These are phyloP conservation scores for Butyriboletus appendiculatus DNA, from an alignment of 1,284 basidiomycete species.

Conservation along the genomic window DNA sequence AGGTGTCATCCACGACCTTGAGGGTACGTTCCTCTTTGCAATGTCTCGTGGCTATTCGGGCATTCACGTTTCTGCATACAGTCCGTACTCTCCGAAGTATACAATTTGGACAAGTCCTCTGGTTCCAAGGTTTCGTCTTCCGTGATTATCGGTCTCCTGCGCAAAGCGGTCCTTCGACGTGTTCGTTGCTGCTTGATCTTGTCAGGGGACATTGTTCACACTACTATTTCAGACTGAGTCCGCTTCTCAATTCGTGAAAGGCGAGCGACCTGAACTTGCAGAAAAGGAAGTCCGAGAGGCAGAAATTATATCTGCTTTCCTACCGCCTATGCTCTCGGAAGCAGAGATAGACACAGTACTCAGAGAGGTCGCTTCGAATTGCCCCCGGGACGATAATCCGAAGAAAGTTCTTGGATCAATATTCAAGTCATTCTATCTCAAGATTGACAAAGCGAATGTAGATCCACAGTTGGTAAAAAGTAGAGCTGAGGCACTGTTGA, in stretches of 20 bases:
- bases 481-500: slow-evolving; percentile 46
- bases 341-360: slow-evolving; percentile 55
- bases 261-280: slow-evolving; percentile 64
- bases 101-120: slow-evolving; percentile 61
- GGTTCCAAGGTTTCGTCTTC: slow-evolving; percentile 45
- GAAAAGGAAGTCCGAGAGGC: slow-evolving; percentile 61
- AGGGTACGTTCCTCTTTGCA: slow-evolving; percentile 45
- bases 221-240: slow-evolving; percentile 53
- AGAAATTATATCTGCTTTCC: slow-evolving; percentile 50
- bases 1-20: slow-evolving; percentile 54
- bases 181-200: slow-evolving; percentile 42
- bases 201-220: neutral
- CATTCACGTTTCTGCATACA: slow-evolving; percentile 27
- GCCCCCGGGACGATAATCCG: slow-evolving; percentile 31
- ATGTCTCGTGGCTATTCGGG: neutral
- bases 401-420: slow-evolving; percentile 48
- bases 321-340: slow-evolving; percentile 60
- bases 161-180: slow-evolving; percentile 58
- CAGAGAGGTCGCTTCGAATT: slow-evolving; percentile 39
- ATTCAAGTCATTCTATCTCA: slow-evolving; percentile 62
- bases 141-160: slow-evolving; percentile 50
- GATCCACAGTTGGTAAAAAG: slow-evolving; percentile 57
- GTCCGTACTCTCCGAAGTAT: slow-evolving; percentile 70
- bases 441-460: slow-evolving; percentile 59
- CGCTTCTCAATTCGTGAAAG: slow-evolving; percentile 53